These are phyloP conservation scores for Metarhizium brunneum DNA, from an alignment of 2,329 filamentous ascomycete genomes.

Conservation along the genomic window DNA sequence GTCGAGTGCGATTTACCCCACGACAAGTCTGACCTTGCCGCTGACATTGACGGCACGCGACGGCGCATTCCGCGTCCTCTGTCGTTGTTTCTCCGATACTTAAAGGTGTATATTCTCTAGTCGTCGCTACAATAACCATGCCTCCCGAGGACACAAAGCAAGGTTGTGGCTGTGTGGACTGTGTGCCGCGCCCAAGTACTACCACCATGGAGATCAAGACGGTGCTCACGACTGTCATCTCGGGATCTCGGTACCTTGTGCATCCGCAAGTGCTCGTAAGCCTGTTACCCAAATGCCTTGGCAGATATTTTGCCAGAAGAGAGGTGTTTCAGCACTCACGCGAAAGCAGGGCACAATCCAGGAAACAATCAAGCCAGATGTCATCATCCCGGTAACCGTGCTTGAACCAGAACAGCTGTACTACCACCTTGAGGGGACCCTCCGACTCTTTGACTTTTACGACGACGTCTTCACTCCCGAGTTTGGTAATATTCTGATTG, in stretches of 20 bases:
- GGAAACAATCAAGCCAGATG: constrained; percentile 31
- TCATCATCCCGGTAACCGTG: constrained; percentile 30
- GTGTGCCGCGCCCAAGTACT: not conserved
- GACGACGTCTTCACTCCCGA: constrained; percentile 31
- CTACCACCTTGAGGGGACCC: constrained; percentile 23
- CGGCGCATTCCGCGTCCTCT: not conserved
- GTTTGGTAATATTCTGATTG: constrained; percentile 28
- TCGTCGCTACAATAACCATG: not conserved
- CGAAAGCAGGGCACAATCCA: constrained; percentile 27
- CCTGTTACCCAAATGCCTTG: no score
- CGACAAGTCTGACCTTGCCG: not conserved
- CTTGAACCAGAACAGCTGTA: constrained; percentile 28
- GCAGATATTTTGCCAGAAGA: no score
- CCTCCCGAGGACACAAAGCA: not conserved
- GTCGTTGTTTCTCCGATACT: not conserved
- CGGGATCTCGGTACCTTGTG: constrained; percentile 29
- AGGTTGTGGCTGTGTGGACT: not conserved
- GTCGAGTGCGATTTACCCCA: not conserved
- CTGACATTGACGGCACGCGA: not conserved
- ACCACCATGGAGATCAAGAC: constrained; percentile 15
- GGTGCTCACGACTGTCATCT: constrained; percentile 27
- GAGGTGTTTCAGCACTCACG: not conserved
- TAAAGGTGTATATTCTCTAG: not conserved
- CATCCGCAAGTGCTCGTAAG: constrained; percentile 28
- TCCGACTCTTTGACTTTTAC: constrained; percentile 21